Percentiles rank a stretch among this genome's conserved stretches.
phyloP scores from a whole-genome alignment of 208 protist species.

The Borovskyia barvae region DNA sequence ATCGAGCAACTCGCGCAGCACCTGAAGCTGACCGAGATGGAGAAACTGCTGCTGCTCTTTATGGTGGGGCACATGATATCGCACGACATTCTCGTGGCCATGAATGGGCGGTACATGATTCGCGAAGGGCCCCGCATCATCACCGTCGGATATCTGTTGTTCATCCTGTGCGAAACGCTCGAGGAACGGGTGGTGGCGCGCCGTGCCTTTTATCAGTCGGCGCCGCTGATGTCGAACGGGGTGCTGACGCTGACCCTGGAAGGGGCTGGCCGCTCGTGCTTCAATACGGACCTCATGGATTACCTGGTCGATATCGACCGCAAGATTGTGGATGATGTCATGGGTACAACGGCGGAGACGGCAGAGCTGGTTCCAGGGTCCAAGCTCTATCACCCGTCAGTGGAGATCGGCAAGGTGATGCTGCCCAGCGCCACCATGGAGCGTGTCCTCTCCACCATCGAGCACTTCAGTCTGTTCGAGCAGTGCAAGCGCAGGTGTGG shows the following conservation, averaged over 20 bases:
- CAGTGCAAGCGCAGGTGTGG: constrained; percentile 70
- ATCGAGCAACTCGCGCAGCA: constrained; percentile 79
- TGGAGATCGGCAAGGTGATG: constrained; percentile 82
- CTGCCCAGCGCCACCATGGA: constrained; percentile 76
- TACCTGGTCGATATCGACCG: constrained; percentile 91
- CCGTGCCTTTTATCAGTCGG: constrained; percentile 86
- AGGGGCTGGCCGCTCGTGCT: constrained; percentile 42
- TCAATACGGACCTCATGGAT: constrained; percentile 93
- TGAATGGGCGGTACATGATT: constrained; percentile 88
- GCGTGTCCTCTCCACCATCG: constrained; percentile 79
- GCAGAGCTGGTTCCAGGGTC: constrained; percentile 90
- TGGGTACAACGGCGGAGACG: constrained; percentile 87
- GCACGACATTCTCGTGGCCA: constrained; percentile 87
- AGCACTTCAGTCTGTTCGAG: constrained; percentile 89
- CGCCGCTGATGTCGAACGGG: constrained; percentile 70
- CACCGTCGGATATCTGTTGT: constrained; percentile 90
- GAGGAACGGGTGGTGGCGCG: constrained; percentile 78
- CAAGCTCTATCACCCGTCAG: constrained; percentile 72
- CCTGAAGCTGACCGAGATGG: constrained; percentile 80
- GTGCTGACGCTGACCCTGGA: constrained; percentile 72
- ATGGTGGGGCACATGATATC: constrained; percentile 86
- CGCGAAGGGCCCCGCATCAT: constrained; percentile 75
- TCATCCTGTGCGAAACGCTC: constrained; percentile 86
- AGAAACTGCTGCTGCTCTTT: constrained; percentile 88
- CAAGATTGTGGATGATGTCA: constrained; percentile 91